phyloP scores from a whole-genome alignment of 2,329 filamentous ascomycete species.

The Sporothrix luriei region DNA sequence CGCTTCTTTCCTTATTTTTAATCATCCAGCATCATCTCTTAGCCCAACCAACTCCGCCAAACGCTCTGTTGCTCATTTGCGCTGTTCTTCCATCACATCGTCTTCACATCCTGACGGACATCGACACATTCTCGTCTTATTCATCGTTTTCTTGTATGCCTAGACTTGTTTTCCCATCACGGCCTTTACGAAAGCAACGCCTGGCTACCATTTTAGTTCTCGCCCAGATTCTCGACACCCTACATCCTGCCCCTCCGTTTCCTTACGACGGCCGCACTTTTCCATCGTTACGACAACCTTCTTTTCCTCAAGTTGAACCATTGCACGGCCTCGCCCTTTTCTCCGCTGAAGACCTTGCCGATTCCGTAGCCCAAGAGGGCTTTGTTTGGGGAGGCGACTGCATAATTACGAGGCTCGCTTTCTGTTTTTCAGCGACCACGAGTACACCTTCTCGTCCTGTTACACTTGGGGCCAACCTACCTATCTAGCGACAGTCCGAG shows the following conservation, averaged over 20 bases:
- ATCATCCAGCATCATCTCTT: conserved; percentile 24
- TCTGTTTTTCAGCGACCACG: not conserved
- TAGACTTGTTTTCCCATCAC: not conserved
- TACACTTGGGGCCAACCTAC: not conserved
- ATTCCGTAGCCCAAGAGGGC: not conserved
- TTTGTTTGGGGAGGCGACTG: not conserved
- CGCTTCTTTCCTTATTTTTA: conserved; percentile 25
- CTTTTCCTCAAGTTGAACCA: not conserved
- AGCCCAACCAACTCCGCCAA: conserved; percentile 20
- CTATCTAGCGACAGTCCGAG: not conserved
- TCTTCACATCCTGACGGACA: not conserved
- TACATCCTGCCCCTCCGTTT: not conserved
- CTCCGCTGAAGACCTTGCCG: no score
- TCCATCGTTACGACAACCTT: not conserved
- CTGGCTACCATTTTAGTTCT: not conserved
- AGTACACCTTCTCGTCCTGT: not conserved
- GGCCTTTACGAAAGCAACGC: not conserved
- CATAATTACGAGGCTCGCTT: not conserved
- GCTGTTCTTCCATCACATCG: conserved; percentile 4
- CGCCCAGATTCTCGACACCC: not conserved
- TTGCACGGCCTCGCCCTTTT: not conserved
- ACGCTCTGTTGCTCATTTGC: not conserved
- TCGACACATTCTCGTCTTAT: not conserved
- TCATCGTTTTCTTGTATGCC: not conserved
- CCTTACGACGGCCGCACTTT: not conserved